Conservation (phyloP, 495 filamentous ascomycete genomes). For the Aspergillus affinis region DNA sequence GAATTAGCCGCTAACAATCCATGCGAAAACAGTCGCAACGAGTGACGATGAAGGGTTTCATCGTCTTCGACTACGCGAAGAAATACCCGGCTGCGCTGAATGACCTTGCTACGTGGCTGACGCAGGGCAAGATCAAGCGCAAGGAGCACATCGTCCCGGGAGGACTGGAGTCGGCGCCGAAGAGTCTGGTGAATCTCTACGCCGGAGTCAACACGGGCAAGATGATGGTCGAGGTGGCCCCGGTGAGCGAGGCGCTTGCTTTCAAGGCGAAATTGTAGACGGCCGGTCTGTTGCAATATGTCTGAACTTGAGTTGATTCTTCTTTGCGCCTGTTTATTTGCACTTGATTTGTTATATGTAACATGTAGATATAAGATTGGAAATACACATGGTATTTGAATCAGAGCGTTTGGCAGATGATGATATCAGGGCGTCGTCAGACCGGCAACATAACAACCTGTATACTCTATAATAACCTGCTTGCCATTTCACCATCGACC, state of each 20-base stretch:
- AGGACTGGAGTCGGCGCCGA: conserved; percentile 48
- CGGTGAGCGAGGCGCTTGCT: conserved; percentile 31
- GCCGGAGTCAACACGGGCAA: conserved; percentile 53
- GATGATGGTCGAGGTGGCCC: conserved; percentile 50
- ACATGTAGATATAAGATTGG: not conserved
- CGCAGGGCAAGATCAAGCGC: conserved; percentile 55
- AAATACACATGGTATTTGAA: no score
- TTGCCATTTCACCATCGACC: not conserved
- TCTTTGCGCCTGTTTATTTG: not conserved
- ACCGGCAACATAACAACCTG: not conserved
- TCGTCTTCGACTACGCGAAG: conserved; percentile 52
- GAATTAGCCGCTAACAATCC: conserved; percentile 19
- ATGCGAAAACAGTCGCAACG: conserved; percentile 39
- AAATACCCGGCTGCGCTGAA: conserved; percentile 45
- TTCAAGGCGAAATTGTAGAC: conserved; percentile 34
- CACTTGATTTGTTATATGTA: not conserved
- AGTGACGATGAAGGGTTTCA: conserved; percentile 56
- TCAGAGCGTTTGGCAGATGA: not conserved
- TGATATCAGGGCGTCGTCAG: not conserved
- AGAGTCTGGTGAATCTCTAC: conserved; percentile 51
- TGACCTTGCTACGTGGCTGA: conserved; percentile 49
- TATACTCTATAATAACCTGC: no score
- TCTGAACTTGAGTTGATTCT: not conserved
- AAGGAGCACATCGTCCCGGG: conserved; percentile 56
- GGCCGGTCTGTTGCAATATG: conserved; percentile 6